phyloP scores from a whole-genome alignment of 768 basidiomycete species.

The Boletus speciosus region DNA sequence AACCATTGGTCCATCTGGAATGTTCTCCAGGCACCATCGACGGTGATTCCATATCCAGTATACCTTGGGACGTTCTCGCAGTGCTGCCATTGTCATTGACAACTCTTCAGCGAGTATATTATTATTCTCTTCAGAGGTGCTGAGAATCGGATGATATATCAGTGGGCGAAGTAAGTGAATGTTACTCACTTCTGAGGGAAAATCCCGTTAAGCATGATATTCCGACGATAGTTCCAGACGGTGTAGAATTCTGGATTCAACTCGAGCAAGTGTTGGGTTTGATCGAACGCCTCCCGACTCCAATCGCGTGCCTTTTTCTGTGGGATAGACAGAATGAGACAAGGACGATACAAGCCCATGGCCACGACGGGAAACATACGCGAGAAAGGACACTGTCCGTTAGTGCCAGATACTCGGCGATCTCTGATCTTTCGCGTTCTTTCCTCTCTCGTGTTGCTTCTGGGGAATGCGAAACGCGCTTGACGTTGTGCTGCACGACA shows the following conservation, averaged over 20 bases:
- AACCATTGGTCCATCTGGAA: conserved; percentile 67
- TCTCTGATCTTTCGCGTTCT: conserved; percentile 68
- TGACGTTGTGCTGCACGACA: conserved; percentile 60
- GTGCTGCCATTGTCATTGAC: conserved; percentile 70
- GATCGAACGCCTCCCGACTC: conserved; percentile 68
- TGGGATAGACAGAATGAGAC: background rate
- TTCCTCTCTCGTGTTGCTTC: conserved; percentile 66
- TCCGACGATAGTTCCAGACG: conserved; percentile 90
- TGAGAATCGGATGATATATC: conserved; percentile 30
- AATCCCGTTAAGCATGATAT: conserved; percentile 68
- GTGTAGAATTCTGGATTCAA: conserved; percentile 96
- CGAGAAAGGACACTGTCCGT: conserved; percentile 60
- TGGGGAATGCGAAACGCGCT: conserved; percentile 52
- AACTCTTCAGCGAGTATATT: conserved; percentile 69
- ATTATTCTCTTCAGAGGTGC: conserved; percentile 60
- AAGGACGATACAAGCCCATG: background rate
- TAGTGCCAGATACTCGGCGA: conserved; percentile 70
- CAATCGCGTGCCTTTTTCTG: conserved; percentile 73
- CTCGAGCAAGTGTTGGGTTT: conserved; percentile 73
- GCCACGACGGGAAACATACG: conserved; percentile 39
- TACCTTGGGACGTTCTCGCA: conserved; percentile 88
- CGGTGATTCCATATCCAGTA: conserved; percentile 99
- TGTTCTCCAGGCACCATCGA: conserved; percentile 87
- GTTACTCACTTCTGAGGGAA: conserved; percentile 60
- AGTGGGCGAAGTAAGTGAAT: background rate